Conservation (phyloP, 768 basidiomycete species). For the Boletus rex-veris region DNA sequence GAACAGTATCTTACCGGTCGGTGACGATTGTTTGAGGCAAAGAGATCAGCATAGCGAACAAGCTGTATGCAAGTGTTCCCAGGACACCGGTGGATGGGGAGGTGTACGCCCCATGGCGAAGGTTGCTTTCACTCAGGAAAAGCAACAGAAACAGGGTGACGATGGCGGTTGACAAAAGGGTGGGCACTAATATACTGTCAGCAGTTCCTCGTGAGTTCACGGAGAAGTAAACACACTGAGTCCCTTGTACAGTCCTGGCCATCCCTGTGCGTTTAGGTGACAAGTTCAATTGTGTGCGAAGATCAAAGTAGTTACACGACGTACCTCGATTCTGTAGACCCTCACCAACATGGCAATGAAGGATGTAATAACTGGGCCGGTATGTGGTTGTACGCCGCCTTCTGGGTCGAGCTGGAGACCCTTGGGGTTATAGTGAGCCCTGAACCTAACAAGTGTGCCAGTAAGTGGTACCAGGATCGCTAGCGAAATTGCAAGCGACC, state of each 20-base stretch:
- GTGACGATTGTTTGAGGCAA: constrained; percentile 72
- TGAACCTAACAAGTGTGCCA: constrained; percentile 69
- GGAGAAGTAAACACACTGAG: constrained; percentile 42
- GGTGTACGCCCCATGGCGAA: constrained; percentile 63
- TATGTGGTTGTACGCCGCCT: constrained; percentile 70
- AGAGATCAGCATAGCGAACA: constrained; percentile 62
- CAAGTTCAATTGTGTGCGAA: background rate
- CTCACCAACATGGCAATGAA: constrained; percentile 72
- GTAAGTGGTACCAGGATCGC: constrained; percentile 57
- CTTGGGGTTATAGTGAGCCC: constrained; percentile 85
- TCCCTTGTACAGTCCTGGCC: constrained; percentile 77
- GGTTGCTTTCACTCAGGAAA: constrained; percentile 53
- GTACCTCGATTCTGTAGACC: constrained; percentile 70
- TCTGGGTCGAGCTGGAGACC: constrained; percentile 77
- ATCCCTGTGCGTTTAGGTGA: constrained; percentile 43
- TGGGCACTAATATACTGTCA: constrained; percentile 44
- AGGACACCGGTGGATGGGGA: constrained; percentile 59
- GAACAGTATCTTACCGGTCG: constrained; percentile 52
- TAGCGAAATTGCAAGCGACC: constrained; percentile 51
- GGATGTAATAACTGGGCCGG: constrained; percentile 72
- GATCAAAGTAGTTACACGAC: constrained; percentile 11
- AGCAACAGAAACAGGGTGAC: constrained; percentile 56
- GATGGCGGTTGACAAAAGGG: constrained; percentile 45
- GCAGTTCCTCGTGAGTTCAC: constrained; percentile 35
- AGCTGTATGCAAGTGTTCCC: constrained; percentile 60